A percentile compares a stretch with the other conserved stretches of the same genome.
phyloP scores from a whole-genome alignment of 306 rosid species.

The Hippophae gyantsensis region DNA sequence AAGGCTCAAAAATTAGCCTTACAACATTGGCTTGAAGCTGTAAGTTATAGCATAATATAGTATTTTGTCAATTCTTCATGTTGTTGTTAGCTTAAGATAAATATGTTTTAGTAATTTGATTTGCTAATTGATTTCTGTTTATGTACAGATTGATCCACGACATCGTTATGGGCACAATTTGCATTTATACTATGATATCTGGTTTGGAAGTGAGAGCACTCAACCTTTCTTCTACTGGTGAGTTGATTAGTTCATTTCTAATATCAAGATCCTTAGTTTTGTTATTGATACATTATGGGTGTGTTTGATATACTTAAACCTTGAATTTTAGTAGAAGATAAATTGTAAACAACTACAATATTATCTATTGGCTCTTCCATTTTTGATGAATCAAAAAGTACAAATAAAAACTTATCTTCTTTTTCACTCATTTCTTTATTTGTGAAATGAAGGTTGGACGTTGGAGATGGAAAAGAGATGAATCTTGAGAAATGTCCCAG shows the following conservation, averaged over 20 bases:
- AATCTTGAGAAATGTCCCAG: constrained; percentile 57
- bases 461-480: constrained; percentile 79
- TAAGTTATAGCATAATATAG: constrained; percentile 12
- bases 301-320: too few relatives aligned
- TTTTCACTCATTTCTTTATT: constrained; percentile 6
- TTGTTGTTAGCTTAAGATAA: neutral
- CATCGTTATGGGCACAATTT: constrained; percentile 93
- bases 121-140: constrained; percentile 2
- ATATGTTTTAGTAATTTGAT: neutral
- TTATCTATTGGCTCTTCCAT: too few relatives aligned
- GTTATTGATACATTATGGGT: too few relatives aligned
- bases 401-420: neutral
- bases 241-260: neutral
- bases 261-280: too few relatives aligned
- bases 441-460: constrained; percentile 53
- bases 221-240: constrained; percentile 95
- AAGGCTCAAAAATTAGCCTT: constrained; percentile 91
- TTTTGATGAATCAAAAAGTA: too few relatives aligned
- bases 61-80: neutral
- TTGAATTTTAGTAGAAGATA: too few relatives aligned
- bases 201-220: constrained; percentile 71
- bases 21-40: constrained; percentile 97
- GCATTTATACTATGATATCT: constrained; percentile 69
- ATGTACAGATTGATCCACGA: constrained; percentile 75
- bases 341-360: too few relatives aligned